Conservation (phyloP, 805 yeast genomes). For the Kluyveromyces dobzhanskii region DNA sequence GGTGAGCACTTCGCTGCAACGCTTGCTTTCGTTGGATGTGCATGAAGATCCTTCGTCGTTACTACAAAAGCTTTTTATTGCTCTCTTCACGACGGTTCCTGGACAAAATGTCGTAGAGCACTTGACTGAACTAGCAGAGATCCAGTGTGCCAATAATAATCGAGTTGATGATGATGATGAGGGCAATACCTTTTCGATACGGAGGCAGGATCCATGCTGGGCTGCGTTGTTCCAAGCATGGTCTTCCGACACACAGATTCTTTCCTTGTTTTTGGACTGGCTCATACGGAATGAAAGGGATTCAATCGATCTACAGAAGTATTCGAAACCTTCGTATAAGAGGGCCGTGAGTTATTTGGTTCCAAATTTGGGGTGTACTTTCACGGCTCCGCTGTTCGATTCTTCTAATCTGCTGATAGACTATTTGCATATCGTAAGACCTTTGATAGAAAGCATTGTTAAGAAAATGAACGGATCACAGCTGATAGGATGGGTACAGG, state of each 20-base stretch:
- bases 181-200: not conserved
- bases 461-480: constrained; percentile 1
- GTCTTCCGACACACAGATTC: constrained; percentile 3
- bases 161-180: not conserved
- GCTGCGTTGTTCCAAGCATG: constrained; percentile 7
- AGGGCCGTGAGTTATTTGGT: constrained; percentile 12
- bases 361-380: not conserved
- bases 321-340: constrained; percentile 8
- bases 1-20: no score
- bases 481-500: not conserved
- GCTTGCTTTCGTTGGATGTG: no score
- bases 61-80: not conserved
- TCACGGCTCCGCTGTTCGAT: constrained; percentile 5
- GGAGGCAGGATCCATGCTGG: constrained; percentile 1
- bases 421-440: constrained; percentile 11
- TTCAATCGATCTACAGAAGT: constrained; percentile 6
- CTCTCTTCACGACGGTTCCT: constrained; percentile 18
- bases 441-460: constrained; percentile 9
- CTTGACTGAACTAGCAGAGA: not conserved
- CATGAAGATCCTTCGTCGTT: no score
- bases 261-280: constrained; percentile 11
- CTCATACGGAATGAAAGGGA: constrained; percentile 11
- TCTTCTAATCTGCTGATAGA: constrained; percentile 11
- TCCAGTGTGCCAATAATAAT: no score
- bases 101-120: constrained; percentile 9